phyloP scores from a whole-genome alignment of 208 protist species.

The Leishmania major region DNA sequence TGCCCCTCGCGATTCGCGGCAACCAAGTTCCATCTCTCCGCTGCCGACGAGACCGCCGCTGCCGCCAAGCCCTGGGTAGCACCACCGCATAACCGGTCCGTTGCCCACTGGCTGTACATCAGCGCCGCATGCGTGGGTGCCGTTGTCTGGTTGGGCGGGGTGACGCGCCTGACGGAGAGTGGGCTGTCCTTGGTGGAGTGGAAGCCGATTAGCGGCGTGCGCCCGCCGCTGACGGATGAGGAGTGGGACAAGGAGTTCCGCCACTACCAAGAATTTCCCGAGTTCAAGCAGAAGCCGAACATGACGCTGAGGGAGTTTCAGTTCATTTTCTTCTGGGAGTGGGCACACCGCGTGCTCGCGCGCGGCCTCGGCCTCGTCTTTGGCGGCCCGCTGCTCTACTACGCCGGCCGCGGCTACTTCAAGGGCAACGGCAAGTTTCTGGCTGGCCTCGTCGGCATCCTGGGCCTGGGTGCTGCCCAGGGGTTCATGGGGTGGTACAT shows the following conservation, averaged over 20 bases:
- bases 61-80: conserved; percentile 25
- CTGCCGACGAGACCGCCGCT: conserved; percentile 11
- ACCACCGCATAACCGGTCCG: conserved; percentile 57
- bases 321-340: conserved; percentile 98
- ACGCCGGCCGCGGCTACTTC: conserved; percentile 72
- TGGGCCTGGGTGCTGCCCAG: conserved; percentile 77
- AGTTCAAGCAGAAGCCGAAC: conserved; percentile 94
- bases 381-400: conserved; percentile 90
- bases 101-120: conserved; percentile 90
- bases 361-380: conserved; percentile 92
- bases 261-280: conserved; percentile 96
- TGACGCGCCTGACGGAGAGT: conserved; percentile 95
- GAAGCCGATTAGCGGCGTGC: conserved; percentile 91
- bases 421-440: conserved; percentile 44
- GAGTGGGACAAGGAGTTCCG: conserved; percentile 97
- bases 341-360: conserved; percentile 94
- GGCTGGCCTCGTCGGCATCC: conserved; percentile 53
- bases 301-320: conserved; percentile 97
- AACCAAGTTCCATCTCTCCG: conserved; percentile 6
- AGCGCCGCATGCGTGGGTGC: conserved; percentile 85
- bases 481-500: conserved; percentile 98
- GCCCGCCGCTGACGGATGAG: conserved; percentile 86
- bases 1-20: conserved; percentile 22
- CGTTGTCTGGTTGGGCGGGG: conserved; percentile 94
- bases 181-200: conserved; percentile 96